A percentile compares a stretch with the other conserved stretches of the same genome.
These are phyloP conservation scores for Alternaria metachromatica DNA, from an alignment of 2,329 filamentous ascomycete species.

Conservation along the genomic window DNA sequence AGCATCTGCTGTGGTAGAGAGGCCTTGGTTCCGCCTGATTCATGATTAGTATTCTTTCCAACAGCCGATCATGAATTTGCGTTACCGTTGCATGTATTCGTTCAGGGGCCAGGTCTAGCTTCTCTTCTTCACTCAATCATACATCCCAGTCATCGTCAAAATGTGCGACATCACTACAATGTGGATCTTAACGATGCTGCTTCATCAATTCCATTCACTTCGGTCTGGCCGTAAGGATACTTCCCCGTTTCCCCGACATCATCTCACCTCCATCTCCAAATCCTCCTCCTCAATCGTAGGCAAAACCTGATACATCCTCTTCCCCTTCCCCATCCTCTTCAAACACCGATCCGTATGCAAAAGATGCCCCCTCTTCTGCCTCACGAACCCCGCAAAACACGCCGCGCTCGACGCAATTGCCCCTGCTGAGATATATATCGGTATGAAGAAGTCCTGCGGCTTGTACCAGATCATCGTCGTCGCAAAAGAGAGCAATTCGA, in stretches of 20 bases:
- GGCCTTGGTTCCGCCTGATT: too few species aligned
- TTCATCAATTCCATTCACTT: neutral
- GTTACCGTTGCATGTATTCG: too few species aligned
- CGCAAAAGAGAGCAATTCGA: constrained; percentile 71
- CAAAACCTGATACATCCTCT: constrained; percentile 23
- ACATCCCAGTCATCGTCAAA: too few species aligned
- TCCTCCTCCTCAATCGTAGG: constrained; percentile 33
- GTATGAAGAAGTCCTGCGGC: constrained; percentile 70
- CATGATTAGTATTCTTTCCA: too few species aligned
- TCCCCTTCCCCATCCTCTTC: constrained; percentile 23
- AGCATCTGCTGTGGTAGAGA: too few species aligned
- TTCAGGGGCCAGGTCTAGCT: too few species aligned
- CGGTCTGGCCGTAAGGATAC: neutral
- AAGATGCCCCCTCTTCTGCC: constrained; percentile 64
- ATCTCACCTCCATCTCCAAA: constrained; percentile 12
- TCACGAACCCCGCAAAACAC: constrained; percentile 64
- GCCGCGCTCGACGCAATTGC: constrained; percentile 59
- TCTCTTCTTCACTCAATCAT: too few species aligned
- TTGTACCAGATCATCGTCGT: constrained; percentile 69
- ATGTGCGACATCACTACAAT: too few species aligned
- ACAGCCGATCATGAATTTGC: too few species aligned
- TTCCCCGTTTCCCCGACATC: too few species aligned
- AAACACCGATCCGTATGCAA: constrained; percentile 31
- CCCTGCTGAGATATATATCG: constrained; percentile 63
- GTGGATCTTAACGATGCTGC: too few species aligned